Base-by-base conservation (phyloP, 1,139 yeast species). In the Pichia sp. region DNA sequence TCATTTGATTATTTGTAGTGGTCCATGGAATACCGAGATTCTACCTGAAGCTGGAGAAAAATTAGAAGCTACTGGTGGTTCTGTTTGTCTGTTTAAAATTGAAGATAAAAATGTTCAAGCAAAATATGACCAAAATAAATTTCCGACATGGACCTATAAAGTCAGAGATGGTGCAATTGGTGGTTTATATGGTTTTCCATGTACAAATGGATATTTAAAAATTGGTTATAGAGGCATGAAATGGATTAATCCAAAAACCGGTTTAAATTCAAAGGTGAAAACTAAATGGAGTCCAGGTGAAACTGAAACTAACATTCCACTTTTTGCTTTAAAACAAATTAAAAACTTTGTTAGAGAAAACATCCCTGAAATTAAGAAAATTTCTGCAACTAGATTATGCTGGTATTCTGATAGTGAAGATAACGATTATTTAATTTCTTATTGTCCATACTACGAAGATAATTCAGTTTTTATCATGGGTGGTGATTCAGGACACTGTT, bases 21-120 rank as follows among this genome's bases (percentile, higher is more conserved):
- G 76, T 32, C 69, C 73, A 7, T 72, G 75, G 74, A 57, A 70
- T 26, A 58, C 66, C 7, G 60, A 65, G 26, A 50, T 71, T n/a
- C 58, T 71, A 7, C 64, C 64, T 7, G 67, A 65, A 46, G 54
- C 69, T 5, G 61, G 60, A 34, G 69, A 68, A 10, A 57, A 66
- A 38, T 58, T 61, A 44, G 72, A 70, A 53, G 72, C 70, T 0
- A 62, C 69, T 10, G 62, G 62, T 5, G 74, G 72, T 9, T 58
- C 61, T 34, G 57, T 61, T 6, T 52, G 55, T 10, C 33, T 58
- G 28, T 42, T 58, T 5, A 54, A 55, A 31, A 45, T 58, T 27
- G 49, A 53, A 25, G 53, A 51, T 26, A 47, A 46, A 27, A 38
- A 44, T 5, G 27, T 49, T 3, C 32, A 25, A 7, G 49, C 43